A percentile compares a stretch with the other conserved stretches of the same genome.
phyloP scores from a whole-genome alignment of 176 grass and related monocot species.

The Avena atlantica region DNA sequence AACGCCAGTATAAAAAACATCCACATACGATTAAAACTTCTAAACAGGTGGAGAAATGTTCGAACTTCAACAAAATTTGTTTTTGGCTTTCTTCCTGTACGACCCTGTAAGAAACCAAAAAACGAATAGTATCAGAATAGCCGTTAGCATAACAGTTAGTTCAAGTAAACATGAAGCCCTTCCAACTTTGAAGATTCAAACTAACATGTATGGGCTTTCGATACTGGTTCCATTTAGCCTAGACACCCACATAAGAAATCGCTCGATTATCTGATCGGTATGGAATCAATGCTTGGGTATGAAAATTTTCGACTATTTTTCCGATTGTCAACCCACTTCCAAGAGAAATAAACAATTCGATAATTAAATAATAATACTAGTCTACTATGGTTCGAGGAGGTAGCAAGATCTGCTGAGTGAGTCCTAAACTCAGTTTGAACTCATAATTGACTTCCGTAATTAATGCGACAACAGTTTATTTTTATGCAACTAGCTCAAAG shows the following conservation, averaged over 20 bases:
- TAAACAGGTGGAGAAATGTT: conserved; percentile 77
- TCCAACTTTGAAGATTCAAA: conserved; percentile 13
- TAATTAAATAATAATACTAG: conserved; percentile 14
- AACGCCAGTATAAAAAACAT: conserved; percentile 73
- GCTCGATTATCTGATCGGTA: background rate
- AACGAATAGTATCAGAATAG: conserved; percentile 17
- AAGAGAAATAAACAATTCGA: background rate
- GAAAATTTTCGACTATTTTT: background rate
- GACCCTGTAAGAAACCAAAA: conserved; percentile 36
- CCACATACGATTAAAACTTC: conserved; percentile 87
- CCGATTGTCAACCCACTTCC: background rate
- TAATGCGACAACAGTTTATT: background rate
- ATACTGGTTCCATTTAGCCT: conserved; percentile 11
- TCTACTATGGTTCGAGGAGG: background rate
- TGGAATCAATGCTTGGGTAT: background rate
- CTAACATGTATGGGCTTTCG: background rate
- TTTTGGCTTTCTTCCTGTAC: conserved; percentile 53
- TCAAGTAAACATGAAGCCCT: conserved; percentile 16
- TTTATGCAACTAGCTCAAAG: background rate
- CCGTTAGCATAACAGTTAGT: conserved; percentile 12
- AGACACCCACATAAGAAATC: background rate
- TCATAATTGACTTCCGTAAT: background rate
- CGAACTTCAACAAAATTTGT: conserved; percentile 83
- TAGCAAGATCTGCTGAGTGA: background rate
- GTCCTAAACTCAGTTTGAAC: background rate